Percentiles rank a stretch among this genome's conserved stretches.
Evolutionary conservation across 75 land plant genomes (phyloP).

Genomic region (Cupressus sempervirens): DNA sequence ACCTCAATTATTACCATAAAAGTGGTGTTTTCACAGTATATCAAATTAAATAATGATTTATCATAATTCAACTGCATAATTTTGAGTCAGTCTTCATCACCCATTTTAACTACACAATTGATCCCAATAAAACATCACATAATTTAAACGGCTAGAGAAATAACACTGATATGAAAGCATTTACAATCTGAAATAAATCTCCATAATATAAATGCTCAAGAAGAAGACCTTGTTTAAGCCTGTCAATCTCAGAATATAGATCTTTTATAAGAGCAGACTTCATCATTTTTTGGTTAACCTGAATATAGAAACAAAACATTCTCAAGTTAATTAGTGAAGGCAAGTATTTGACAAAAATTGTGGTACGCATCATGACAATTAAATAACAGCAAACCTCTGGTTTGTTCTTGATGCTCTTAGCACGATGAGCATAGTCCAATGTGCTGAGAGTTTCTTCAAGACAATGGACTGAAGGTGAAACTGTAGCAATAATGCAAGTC

Average conservation of each 20-base stretch:
- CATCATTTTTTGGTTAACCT: slow-evolving; percentile 95
- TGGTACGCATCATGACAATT: neutral
- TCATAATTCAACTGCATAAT: no score
- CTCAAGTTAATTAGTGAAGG: neutral
- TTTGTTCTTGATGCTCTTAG: slow-evolving; percentile 92
- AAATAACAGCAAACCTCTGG: slow-evolving; percentile 69
- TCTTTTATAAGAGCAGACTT: slow-evolving; percentile 91
- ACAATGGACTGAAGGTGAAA: slow-evolving; percentile 79
- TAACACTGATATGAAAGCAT: no score
- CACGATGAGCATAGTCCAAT: slow-evolving; percentile 91
- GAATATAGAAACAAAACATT: slow-evolving; percentile 4
- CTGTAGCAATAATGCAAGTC: slow-evolving; percentile 94
- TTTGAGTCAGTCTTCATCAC: no score
- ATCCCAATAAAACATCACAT: no score
- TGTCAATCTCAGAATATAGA: slow-evolving; percentile 81
- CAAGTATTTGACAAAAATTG: neutral
- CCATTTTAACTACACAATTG: no score
- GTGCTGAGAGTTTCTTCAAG: slow-evolving; percentile 96
- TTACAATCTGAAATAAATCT: neutral
- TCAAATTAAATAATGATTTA: no score
- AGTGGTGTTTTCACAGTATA: no score
- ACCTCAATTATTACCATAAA: no score
- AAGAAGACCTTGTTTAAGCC: slow-evolving; percentile 77
- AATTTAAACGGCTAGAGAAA: no score
- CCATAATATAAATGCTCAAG: neutral